These are phyloP conservation scores for Cryomyces minteri DNA, from an alignment of 495 filamentous ascomycete species.

Conservation along the genomic window DNA sequence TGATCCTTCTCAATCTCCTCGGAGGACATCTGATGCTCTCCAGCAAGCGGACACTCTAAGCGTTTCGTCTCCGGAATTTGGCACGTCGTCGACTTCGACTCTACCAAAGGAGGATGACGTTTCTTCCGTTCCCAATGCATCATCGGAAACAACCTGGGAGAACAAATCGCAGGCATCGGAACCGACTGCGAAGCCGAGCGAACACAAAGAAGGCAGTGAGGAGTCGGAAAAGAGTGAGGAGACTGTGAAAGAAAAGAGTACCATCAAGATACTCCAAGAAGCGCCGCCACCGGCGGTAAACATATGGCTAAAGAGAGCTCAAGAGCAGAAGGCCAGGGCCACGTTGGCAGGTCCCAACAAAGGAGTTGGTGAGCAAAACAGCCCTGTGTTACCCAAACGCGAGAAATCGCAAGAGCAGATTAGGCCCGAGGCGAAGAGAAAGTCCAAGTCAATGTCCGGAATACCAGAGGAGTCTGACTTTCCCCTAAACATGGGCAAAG, in stretches of 20 bases:
- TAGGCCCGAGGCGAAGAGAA: background rate
- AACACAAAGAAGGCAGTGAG: conserved; percentile 19
- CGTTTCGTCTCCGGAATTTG: conserved; percentile 50
- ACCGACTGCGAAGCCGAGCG: conserved; percentile 15
- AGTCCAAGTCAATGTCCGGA: background rate
- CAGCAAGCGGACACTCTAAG: conserved; percentile 23
- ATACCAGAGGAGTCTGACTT: too few species aligned
- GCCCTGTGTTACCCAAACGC: too few species aligned
- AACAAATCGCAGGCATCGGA: conserved; percentile 42
- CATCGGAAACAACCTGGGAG: conserved; percentile 45
- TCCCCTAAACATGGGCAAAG: too few species aligned
- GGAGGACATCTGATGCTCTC: too few species aligned
- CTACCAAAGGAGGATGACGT: conserved; percentile 52
- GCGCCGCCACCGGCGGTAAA: conserved; percentile 72
- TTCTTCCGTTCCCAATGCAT: conserved; percentile 44
- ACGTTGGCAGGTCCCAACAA: too few species aligned
- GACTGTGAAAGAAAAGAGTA: conserved; percentile 16
- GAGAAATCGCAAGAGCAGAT: too few species aligned
- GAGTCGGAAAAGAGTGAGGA: conserved; percentile 29
- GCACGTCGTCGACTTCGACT: conserved; percentile 43
- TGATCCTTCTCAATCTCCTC: too few species aligned
- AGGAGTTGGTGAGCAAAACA: too few species aligned
- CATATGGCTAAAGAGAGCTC: conserved; percentile 60
- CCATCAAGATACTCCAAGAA: conserved; percentile 51
- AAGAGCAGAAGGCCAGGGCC: conserved; percentile 21